phyloP scores from a whole-genome alignment of 148 eudicot species.

The Rhododendron vialii region DNA sequence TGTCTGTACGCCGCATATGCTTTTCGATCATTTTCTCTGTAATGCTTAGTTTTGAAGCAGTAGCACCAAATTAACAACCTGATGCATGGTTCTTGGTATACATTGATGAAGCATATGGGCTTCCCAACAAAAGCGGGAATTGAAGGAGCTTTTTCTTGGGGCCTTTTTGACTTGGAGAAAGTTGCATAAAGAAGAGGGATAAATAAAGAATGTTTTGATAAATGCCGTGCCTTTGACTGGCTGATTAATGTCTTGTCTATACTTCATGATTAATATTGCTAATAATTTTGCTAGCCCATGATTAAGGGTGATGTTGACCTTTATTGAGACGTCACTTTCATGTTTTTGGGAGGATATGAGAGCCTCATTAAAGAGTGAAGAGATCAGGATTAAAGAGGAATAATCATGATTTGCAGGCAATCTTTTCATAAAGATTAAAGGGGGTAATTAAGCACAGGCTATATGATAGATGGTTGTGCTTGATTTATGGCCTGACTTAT shows the following conservation, averaged over 20 bases:
- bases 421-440: not conserved
- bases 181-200: not conserved
- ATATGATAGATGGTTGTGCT: not conserved
- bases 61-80: not conserved
- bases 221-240: slow-evolving; percentile 3
- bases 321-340: not conserved
- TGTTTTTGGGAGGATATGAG: not conserved
- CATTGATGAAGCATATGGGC: slow-evolving; percentile 17
- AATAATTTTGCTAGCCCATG: not conserved
- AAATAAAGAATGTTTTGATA: not conserved
- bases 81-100: slow-evolving; percentile 10
- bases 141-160: slow-evolving; percentile 1
- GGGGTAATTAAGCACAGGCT: not conserved
- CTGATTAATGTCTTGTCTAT: not conserved
- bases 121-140: not conserved
- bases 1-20: not conserved
- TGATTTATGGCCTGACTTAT: not conserved
- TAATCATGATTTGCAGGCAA: not conserved
- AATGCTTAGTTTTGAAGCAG: not conserved
- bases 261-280: not conserved
- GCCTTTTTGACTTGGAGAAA: slow-evolving; percentile 16
- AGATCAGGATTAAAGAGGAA: not conserved
- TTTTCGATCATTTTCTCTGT: not conserved
- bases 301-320: not conserved
- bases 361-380: not conserved